These are phyloP conservation scores for Ceratonia siliqua DNA, from an alignment of 306 rosid species.

Conservation along the genomic window DNA sequence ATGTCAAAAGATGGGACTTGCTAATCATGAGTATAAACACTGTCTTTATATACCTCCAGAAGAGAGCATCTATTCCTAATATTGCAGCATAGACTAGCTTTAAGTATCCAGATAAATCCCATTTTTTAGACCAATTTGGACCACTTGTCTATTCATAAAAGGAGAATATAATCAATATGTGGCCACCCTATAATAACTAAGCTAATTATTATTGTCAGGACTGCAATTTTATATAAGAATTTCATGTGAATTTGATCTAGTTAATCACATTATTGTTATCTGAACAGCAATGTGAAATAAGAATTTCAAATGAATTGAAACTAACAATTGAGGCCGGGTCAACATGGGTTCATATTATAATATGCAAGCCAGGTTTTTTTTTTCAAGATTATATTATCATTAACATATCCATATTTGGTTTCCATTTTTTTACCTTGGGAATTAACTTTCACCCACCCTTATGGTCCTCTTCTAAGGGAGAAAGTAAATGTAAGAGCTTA, in stretches of 20 bases:
- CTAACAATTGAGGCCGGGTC: neutral
- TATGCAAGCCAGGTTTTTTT: neutral
- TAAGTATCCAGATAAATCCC: neutral
- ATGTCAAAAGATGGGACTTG: slow-evolving; percentile 37
- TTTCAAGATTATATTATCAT: too few species aligned
- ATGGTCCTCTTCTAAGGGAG: neutral
- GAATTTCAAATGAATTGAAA: neutral
- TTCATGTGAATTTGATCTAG: neutral
- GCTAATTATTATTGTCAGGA: neutral
- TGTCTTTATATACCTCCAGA: neutral
- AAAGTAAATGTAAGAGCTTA: neutral
- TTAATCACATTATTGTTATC: neutral
- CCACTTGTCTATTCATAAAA: neutral
- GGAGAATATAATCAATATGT: neutral
- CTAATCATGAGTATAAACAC: slow-evolving; percentile 14
- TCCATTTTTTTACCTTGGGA: neutral
- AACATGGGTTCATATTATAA: neutral
- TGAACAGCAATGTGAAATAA: neutral
- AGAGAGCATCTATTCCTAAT: neutral
- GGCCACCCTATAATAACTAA: neutral
- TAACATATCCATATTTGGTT: neutral
- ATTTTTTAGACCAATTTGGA: neutral
- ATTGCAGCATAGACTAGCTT: neutral
- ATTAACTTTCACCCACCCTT: neutral
- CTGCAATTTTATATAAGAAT: neutral